Evolutionary conservation across 2,329 filamentous ascomycete species (phyloP).

Genomic region (Pseudocercospora fuligena): DNA sequence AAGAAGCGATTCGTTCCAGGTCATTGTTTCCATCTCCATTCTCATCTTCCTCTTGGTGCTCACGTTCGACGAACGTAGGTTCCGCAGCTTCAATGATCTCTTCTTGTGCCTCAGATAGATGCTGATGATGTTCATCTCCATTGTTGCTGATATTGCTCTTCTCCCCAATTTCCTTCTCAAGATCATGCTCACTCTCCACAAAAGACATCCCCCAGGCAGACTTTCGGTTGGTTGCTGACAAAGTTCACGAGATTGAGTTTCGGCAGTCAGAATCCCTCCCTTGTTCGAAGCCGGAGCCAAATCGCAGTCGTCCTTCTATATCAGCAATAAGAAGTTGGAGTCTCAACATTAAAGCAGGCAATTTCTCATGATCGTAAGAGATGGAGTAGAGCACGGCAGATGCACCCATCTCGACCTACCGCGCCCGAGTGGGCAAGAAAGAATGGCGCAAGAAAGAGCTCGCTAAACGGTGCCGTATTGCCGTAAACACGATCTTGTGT

Average conservation of each 20-base stretch:
- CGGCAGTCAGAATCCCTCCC: not conserved
- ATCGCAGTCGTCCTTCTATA: not conserved
- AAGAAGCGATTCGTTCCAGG: constrained; percentile 31
- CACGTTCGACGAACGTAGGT: constrained; percentile 16
- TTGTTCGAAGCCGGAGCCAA: not conserved
- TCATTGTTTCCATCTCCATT: constrained; percentile 19
- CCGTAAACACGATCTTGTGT: not conserved
- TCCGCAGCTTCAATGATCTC: constrained; percentile 21
- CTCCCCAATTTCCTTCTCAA: constrained; percentile 7
- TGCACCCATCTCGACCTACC: not conserved
- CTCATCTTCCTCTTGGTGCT: constrained; percentile 6
- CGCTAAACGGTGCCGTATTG: constrained; percentile 11
- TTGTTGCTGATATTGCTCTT: not conserved
- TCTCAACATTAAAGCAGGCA: no score
- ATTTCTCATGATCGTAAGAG: not conserved
- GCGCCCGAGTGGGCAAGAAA: not conserved
- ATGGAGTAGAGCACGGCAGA: not conserved
- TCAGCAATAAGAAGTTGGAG: not conserved
- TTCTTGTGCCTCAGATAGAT: constrained; percentile 6
- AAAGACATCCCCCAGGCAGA: not conserved
- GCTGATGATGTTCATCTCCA: not conserved
- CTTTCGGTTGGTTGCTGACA: not conserved
- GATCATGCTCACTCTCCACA: not conserved
- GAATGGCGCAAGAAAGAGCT: not conserved
- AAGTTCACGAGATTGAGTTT: not conserved